Conservation (phyloP, 129 eudicot species). For the Dittrichia graveolens region DNA sequence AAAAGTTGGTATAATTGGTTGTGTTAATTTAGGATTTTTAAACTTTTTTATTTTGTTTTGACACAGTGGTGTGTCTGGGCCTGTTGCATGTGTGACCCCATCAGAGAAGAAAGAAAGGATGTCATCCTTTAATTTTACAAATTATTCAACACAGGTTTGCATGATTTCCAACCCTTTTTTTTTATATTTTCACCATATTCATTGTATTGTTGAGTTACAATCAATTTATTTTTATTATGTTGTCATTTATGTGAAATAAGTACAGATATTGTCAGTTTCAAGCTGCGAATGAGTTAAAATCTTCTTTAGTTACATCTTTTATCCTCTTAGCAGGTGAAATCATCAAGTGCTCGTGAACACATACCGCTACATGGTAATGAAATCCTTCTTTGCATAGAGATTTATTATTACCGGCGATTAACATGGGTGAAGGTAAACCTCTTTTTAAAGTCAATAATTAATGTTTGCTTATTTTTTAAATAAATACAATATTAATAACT, state of each 20-base stretch:
- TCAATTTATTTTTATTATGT: neutral
- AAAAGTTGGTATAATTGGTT: neutral
- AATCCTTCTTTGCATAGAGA: slow-evolving; percentile 68
- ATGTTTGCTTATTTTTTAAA: neutral
- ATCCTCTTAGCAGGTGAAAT: slow-evolving; percentile 46
- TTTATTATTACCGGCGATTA: slow-evolving; percentile 50
- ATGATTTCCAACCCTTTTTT: neutral
- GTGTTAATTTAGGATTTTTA: slow-evolving; percentile 1
- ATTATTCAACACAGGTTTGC: slow-evolving; percentile 52
- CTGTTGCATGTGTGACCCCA: slow-evolving; percentile 23
- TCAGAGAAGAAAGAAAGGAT: slow-evolving; percentile 49
- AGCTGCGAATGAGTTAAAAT: too few relatives aligned
- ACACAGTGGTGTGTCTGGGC: slow-evolving; percentile 48
- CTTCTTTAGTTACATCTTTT: slow-evolving; percentile 28
- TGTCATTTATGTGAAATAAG: too few relatives aligned
- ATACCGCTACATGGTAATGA: slow-evolving; percentile 58
- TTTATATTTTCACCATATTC: neutral
- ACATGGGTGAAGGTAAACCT: slow-evolving; percentile 52
- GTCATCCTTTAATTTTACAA: slow-evolving; percentile 53
- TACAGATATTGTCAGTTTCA: too few relatives aligned
- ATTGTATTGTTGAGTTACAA: neutral
- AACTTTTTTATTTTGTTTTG: slow-evolving; percentile 26
- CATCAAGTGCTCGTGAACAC: slow-evolving; percentile 45
- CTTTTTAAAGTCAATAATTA: neutral
- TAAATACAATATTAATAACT: slow-evolving; percentile 4